Evolutionary conservation across 108 stramenopile species (phyloP), one percentile per base, ranked within the genome.

Genomic region (Nitzschia palea): DNA sequence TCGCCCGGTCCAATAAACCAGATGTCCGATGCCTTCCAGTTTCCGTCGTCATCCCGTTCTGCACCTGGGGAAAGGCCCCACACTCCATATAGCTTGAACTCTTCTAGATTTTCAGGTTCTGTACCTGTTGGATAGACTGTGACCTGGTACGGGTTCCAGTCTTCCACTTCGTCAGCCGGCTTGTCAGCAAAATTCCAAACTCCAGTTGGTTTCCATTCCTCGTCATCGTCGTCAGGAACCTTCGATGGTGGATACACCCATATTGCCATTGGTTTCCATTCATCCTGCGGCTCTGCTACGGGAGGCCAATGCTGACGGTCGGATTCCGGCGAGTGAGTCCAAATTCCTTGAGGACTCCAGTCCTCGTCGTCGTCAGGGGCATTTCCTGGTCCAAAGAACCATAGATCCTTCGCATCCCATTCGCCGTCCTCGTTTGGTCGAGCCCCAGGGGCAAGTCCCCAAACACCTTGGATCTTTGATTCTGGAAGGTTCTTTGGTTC

Each of bases 51-150:
- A 26, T 55, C 65, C 18, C 28, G 52, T 42, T 40, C 34, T 42
- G 65, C 51, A 36, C 44, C 65, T 17, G 65, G 65, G n/a, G 40
- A 43, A 10, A 53, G 27, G 1, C 65, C 65, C 65, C 65, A 67
- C 8, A 67, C 36, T 31, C 65, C 65, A 27, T 67, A 53, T 3
- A 45, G 6, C n/a, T 54, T 26, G 25, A 14, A 67, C 4, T 37
- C 34, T n/a, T 67, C 65, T 29, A 55, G 27, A 28, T 45, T 43
- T 1, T 67, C 65, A 9, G 65, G 65, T 36, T 67, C 65, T 42
- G 36, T 33, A 1, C 65, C 65, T n/a, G 17, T 37, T 12, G 53
- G 44, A 27, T 67, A 30, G 9, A 55, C 35, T 12, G 27, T 55
- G 1, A 67, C 54, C 29, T 67, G 40, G 26, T 26, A 33, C 4